Evolutionary conservation across 768 basidiomycete species (phyloP), one percentile per base, ranked within the genome.

Genomic region (Mycena epipterygia): DNA sequence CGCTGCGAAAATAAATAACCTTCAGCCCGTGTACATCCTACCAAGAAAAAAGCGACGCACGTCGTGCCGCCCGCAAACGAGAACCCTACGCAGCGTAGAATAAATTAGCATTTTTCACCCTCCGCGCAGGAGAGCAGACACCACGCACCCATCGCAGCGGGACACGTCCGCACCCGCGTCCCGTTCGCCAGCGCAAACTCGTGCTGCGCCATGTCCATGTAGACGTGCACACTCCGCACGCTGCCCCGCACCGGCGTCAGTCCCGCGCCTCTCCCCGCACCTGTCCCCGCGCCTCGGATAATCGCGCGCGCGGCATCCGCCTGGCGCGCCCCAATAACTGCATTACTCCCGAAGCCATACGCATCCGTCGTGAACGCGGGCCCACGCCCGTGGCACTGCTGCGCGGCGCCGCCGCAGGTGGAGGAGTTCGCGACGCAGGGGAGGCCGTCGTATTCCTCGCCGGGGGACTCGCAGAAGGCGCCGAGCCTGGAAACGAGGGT

Each of bases 61-160:
- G 92, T 93, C 32, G 92, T 94, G 76, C 93, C 93, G 48, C 92
- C 93, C 27, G 93, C 93, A 72, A 95, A 95, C 1, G 88, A 85
- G 77, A 84, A 94, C 8, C 93, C 93, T 93, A 52, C 55, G 48
- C 23, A n/a, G 30, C 8, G 42, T 21, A 29, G 23, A 58, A n/a
- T n/a, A 44, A 73, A 19, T 48, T 33, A 46, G 13, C 25, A 51
- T 19, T 19, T 25, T n/a, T n/a, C n/a, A n/a, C 44, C n/a, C 16
- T n/a, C 2, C 14, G 27, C 19, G 29, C 11, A 11, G 2, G 13
- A 39, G 30, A 17, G 16, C 30, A 13, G 13, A 56, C 5, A 52
- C 3, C 13, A 32, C 49, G 49, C 29, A 52, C 51, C 51, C 51
- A 52, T 52, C 13, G 51, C 51, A 71, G 93, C 85, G n/a, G 93